A percentile compares a stretch with the other conserved stretches of the same genome.
Conservation (phyloP, 805 yeast genomes). For the Myxozyma monticola region DNA sequence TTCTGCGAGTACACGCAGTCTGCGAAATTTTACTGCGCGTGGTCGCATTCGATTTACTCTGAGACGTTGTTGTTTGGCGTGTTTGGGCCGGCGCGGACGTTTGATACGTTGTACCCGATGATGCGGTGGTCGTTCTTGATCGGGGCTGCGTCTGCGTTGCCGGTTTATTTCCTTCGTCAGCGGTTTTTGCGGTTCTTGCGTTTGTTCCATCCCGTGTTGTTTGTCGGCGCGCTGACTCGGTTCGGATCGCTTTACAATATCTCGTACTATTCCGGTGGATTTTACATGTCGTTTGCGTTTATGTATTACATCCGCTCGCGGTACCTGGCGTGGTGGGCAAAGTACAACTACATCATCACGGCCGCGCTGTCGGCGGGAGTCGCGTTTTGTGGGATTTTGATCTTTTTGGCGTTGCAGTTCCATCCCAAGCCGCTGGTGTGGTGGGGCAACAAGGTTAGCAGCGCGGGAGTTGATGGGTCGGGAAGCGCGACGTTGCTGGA, state of each 20-base stretch:
- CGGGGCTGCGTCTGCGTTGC: constrained; percentile 24
- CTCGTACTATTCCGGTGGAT: constrained; percentile 75
- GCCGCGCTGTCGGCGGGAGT: constrained; percentile 68
- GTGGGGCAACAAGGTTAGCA: constrained; percentile 56
- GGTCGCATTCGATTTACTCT: constrained; percentile 46
- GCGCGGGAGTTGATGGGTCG: not conserved
- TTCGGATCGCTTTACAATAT: constrained; percentile 49
- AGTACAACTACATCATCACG: constrained; percentile 65
- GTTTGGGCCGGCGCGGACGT: constrained; percentile 57
- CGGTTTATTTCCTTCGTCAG: constrained; percentile 14
- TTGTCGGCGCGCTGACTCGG: constrained; percentile 43
- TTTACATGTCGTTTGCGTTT: constrained; percentile 59
- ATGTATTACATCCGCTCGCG: constrained; percentile 56
- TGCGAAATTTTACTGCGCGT: constrained; percentile 47
- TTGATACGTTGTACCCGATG: constrained; percentile 29
- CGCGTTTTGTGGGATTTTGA: constrained; percentile 59
- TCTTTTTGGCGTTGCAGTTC: constrained; percentile 50
- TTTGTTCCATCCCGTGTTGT: constrained; percentile 64
- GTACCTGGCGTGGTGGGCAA: constrained; percentile 71
- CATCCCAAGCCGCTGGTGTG: constrained; percentile 40
- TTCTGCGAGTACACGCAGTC: constrained; percentile 47
- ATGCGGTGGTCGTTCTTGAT: constrained; percentile 28
- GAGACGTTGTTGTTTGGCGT: constrained; percentile 59
- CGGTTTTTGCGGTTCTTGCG: constrained; percentile 29
- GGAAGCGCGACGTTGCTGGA: too few species aligned